These are phyloP conservation scores for Cenchrus fungigraminus DNA, from an alignment of 176 grass and related monocot species.

Conservation along the genomic window DNA sequence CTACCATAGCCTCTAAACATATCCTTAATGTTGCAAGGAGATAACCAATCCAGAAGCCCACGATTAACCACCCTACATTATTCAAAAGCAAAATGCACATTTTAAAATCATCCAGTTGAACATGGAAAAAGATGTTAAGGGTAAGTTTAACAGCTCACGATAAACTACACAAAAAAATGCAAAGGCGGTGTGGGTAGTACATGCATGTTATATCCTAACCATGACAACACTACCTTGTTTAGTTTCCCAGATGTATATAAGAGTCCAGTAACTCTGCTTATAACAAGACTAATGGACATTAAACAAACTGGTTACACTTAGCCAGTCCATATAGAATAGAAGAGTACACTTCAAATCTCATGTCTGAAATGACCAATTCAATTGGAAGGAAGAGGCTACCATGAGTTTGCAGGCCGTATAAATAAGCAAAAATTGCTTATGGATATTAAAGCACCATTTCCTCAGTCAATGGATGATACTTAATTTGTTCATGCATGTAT, in stretches of 20 bases:
- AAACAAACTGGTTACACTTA: neutral
- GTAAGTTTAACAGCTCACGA: too few relatives aligned
- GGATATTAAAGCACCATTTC: neutral
- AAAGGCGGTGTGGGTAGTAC: too few relatives aligned
- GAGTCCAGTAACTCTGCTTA: too few relatives aligned
- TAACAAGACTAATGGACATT: neutral
- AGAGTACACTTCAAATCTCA: neutral
- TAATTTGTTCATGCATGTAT: neutral
- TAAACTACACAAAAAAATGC: too few relatives aligned
- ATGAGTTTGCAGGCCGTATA: neutral
- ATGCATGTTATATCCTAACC: neutral
- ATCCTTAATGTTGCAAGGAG: too few relatives aligned
- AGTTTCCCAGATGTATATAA: too few relatives aligned
- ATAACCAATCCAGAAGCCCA: too few relatives aligned
- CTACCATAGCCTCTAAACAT: too few relatives aligned
- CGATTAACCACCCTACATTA: constrained; percentile 55
- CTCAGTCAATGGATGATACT: neutral
- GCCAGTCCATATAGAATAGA: neutral
- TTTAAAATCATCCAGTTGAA: neutral
- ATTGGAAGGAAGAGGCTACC: neutral
- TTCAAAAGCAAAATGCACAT: neutral
- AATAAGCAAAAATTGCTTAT: neutral
- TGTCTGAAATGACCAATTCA: neutral
- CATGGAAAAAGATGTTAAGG: neutral
- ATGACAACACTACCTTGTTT: neutral